Conservation (phyloP, 768 basidiomycete genomes). For the Neoboletus subvelutipes region DNA sequence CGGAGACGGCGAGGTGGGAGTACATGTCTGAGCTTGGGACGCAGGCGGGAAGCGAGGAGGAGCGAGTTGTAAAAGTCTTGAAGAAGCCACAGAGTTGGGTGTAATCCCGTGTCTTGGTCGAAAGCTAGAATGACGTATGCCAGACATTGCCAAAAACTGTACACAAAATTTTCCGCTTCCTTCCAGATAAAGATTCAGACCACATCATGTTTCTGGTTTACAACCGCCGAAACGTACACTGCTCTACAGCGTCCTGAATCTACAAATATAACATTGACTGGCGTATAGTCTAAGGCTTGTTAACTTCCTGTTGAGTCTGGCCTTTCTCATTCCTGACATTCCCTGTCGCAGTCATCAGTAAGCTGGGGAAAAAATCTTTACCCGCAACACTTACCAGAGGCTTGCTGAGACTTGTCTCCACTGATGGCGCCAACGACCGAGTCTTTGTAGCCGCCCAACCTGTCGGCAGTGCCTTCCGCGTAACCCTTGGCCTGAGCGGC, state of each 20-base stretch:
- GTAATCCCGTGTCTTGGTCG: background rate
- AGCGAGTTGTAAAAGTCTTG: constrained; percentile 58
- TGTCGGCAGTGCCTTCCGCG: constrained; percentile 47
- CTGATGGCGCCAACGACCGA: constrained; percentile 52
- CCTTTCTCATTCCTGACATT: constrained; percentile 57
- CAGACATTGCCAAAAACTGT: background rate
- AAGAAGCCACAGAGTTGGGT: constrained; percentile 68
- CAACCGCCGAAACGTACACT: background rate
- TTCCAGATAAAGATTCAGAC: background rate
- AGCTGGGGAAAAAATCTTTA: accelerated
- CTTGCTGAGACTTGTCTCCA: constrained; percentile 55
- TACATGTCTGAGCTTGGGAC: constrained; percentile 77
- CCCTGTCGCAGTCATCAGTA: constrained; percentile 33
- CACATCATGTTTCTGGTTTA: background rate
- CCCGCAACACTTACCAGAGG: constrained; percentile 36
- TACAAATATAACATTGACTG: background rate
- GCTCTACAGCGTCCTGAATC: background rate
- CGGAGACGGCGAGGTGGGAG: constrained; percentile 87
- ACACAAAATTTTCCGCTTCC: too few relatives aligned
- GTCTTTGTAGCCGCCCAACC: constrained; percentile 50
- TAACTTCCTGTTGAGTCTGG: constrained; percentile 50
- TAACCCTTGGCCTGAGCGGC: constrained; percentile 51
- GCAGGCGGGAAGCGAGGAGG: constrained; percentile 64
- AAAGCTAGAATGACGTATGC: too few relatives aligned
- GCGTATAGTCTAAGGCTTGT: constrained; percentile 40